Base-by-base conservation (phyloP, 768 basidiomycete species). In the Roridomyces roridus region DNA sequence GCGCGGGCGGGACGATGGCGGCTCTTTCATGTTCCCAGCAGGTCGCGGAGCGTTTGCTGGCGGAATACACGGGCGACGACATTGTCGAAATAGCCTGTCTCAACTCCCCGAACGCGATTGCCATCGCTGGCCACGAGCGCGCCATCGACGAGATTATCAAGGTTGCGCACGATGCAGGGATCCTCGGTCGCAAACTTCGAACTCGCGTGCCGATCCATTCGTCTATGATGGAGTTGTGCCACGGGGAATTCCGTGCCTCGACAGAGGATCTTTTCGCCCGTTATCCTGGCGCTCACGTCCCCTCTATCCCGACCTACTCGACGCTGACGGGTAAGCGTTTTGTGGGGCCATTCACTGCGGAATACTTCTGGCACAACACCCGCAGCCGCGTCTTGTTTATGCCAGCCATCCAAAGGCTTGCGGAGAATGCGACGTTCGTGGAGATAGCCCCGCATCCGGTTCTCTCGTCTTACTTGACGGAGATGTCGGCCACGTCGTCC, bases 351-450 rank as follows among this genome's bases (percentile, higher is more conserved):
- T 77, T 75, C 54, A 67, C 66, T 8, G 61, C 71, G 0, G 68
- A 77, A 8, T 81, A 81, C 60, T 72, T 74, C 41, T 81, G 80
- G 80, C 34, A 66, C 39, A 75, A 73, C 53, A 67, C 71, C 7
- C 70, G 75, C 9, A 52, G 61, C 3, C 73, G n/a, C n/a, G n/a
- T n/a, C n/a, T n/a, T n/a, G n/a, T n/a, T n/a, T n/a, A n/a, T n/a
- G n/a, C n/a, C n/a, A n/a, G n/a, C n/a, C n/a, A n/a, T n/a, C n/a
- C n/a, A n/a, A n/a, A n/a, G n/a, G n/a, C n/a, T n/a, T n/a, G n/a
- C n/a, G n/a, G n/a, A n/a, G n/a, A n/a, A n/a, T n/a, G n/a, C n/a
- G n/a, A n/a, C n/a, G n/a, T n/a, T n/a, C n/a, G n/a, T n/a, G n/a
- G n/a, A n/a, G n/a, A n/a, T n/a, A n/a, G n/a, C n/a, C n/a, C n/a